Evolutionary conservation across 768 basidiomycete species (phyloP), one percentile per base, ranked within the genome.

Genomic region (Dioszegia hungarica): DNA sequence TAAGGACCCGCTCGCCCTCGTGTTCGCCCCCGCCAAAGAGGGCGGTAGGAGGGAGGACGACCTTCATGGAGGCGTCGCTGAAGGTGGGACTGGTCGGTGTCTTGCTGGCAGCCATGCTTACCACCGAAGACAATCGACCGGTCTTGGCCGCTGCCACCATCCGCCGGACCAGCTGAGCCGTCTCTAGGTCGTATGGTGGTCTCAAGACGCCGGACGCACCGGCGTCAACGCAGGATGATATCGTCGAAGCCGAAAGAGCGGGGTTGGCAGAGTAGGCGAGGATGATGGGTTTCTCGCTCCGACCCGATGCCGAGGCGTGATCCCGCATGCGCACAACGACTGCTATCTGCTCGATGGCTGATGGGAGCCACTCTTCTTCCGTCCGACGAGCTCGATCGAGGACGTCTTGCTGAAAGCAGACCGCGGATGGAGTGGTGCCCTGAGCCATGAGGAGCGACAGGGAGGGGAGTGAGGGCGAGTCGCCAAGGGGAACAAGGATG

Each of bases 241-340:
- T 68, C 6, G 72, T 67, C 6, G 60, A 29, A 9, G 53, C 40
- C 0, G 66, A 52, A 4, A 74, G 39, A 3, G 64, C 73, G 6
- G 74, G 70, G 43, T 75, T 75, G 48, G 74, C 74, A 20, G 72
- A 74, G 49, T 74, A 75, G 3, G 74, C 74, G 37, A 75, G 56
- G 49, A 75, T 62, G 43, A 74, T 56, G 1, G 69, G 63, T 5
- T 36, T 31, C 19, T 31, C 47, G 10, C 34, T n/a, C 37, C 37
- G 37, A 20, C 25, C 40, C 19, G 27, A 41, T 3, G 22, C 12
- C 3, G 33, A 5, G 1, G 43, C 43, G 5, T 54, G 55, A 15
- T 67, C 59, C 24, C 57, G 51, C 61, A 72, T 72, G 5, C 52
- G 52, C 1, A 44, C 33, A 10, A 69, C 67, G 2, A 48, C 29